These are phyloP conservation scores for Ambispora gerdemannii DNA, from an alignment of 192 early-diverging fungal species.

Conservation along the genomic window DNA sequence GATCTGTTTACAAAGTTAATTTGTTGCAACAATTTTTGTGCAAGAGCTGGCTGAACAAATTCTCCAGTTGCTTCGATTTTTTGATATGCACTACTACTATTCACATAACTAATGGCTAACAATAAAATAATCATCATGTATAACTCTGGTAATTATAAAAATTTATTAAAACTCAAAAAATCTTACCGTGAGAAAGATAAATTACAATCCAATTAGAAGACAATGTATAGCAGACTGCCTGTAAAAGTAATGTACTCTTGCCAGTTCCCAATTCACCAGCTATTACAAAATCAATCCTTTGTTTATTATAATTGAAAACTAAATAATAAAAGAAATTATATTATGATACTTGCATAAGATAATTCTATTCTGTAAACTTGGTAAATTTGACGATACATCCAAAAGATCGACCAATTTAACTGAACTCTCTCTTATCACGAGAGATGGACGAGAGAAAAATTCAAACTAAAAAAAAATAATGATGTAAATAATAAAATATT, in stretches of 20 bases:
- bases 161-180: not conserved
- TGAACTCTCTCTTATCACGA: constrained; percentile 42
- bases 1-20: constrained; percentile 40
- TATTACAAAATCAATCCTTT: constrained; percentile 12
- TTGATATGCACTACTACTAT: constrained; percentile 45
- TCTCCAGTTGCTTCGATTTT: constrained; percentile 34
- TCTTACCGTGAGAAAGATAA: constrained; percentile 48
- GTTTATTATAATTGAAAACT: too few relatives aligned
- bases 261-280: constrained; percentile 48
- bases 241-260: constrained; percentile 49
- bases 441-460: constrained; percentile 40
- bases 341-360: constrained; percentile 31
- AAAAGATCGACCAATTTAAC: constrained; percentile 39
- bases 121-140: not conserved
- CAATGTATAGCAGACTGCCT: constrained; percentile 45
- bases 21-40: constrained; percentile 38
- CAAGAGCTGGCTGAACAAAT: constrained; percentile 48
- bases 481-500: constrained; percentile 4
- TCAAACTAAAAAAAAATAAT: constrained; percentile 35
- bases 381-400: constrained; percentile 34
- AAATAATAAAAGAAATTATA: not conserved
- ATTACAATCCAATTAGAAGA: constrained; percentile 51
- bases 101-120: constrained; percentile 44
- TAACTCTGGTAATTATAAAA: not conserved
- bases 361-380: constrained; percentile 38